These are phyloP conservation scores for Magnaporthiopsis rhizophila DNA, from an alignment of 2,329 filamentous ascomycete species.

Conservation along the genomic window DNA sequence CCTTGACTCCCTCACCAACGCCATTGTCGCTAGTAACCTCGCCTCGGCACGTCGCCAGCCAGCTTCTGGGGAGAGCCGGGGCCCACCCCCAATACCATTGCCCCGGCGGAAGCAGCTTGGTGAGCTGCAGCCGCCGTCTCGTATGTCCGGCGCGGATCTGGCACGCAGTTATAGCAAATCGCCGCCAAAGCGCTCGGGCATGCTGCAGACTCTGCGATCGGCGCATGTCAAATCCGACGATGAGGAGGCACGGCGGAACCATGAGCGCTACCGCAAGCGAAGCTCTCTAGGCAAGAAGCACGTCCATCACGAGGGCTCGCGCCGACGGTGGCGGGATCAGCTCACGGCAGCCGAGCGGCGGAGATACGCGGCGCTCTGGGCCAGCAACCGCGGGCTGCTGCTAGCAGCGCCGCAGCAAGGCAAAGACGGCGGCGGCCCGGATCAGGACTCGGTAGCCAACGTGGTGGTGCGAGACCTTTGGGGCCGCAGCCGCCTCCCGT, in stretches of 20 bases:
- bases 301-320: constrained; percentile 66
- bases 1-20: constrained; percentile 60
- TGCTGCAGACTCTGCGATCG: constrained; percentile 61
- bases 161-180: constrained; percentile 23
- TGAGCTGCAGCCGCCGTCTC: constrained; percentile 8
- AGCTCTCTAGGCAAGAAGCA: constrained; percentile 50
- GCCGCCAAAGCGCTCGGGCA: constrained; percentile 37
- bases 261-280: constrained; percentile 31
- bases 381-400: constrained; percentile 63
- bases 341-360: constrained; percentile 67
- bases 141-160: background rate
- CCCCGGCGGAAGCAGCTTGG: constrained; percentile 18
- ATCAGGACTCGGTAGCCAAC: constrained; percentile 29
- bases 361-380: constrained; percentile 78
- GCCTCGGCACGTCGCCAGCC: constrained; percentile 50
- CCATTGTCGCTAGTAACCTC: constrained; percentile 67
- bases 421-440: background rate
- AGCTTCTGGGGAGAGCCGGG: constrained; percentile 28
- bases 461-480: constrained; percentile 70
- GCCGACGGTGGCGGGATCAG: constrained; percentile 68
- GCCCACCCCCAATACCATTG: constrained; percentile 28
- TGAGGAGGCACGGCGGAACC: constrained; percentile 41
- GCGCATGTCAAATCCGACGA: constrained; percentile 41
- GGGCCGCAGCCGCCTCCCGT: constrained; percentile 58
- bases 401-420: constrained; percentile 12